Percentiles rank a stretch among this genome's conserved stretches.
Conservation (phyloP, 2,329 filamentous ascomycete species). For the Fusarium pininemorale region DNA sequence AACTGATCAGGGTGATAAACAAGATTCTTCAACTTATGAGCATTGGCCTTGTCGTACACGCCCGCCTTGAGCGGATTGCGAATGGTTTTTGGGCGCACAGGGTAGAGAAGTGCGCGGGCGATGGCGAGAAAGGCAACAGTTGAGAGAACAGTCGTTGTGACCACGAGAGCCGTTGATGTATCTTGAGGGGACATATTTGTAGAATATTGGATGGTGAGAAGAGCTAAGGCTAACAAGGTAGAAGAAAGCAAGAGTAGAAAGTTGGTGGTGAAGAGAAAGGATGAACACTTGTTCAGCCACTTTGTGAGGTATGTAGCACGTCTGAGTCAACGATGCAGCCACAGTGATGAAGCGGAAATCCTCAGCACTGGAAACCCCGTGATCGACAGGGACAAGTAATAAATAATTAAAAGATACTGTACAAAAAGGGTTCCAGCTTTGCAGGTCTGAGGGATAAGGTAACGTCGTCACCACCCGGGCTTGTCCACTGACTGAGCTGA, state of each 20-base stretch:
- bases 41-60: constrained; percentile 46
- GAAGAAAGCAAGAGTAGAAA: neutral
- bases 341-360: neutral
- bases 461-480: neutral
- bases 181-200: constrained; percentile 23
- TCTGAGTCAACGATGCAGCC: constrained; percentile 5
- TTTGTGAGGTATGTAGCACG: neutral
- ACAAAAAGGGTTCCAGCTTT: neutral
- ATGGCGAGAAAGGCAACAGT: constrained; percentile 52
- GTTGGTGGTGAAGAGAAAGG: neutral
- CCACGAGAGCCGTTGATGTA: constrained; percentile 43
- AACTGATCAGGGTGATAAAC: constrained; percentile 74
- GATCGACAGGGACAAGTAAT: neutral
- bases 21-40: constrained; percentile 50
- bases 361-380: neutral
- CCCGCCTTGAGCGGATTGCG: constrained; percentile 56
- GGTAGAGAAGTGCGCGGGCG: constrained; percentile 51
- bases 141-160: constrained; percentile 53
- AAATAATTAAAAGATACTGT: neutral
- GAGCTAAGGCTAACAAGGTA: neutral
- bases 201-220: neutral
- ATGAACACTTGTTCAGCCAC: constrained; percentile 17
- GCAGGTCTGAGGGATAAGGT: neutral
- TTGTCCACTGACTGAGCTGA: neutral
- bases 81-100: constrained; percentile 51